Base-by-base conservation (phyloP, 495 filamentous ascomycete species). In the Ramalina peruviana region DNA sequence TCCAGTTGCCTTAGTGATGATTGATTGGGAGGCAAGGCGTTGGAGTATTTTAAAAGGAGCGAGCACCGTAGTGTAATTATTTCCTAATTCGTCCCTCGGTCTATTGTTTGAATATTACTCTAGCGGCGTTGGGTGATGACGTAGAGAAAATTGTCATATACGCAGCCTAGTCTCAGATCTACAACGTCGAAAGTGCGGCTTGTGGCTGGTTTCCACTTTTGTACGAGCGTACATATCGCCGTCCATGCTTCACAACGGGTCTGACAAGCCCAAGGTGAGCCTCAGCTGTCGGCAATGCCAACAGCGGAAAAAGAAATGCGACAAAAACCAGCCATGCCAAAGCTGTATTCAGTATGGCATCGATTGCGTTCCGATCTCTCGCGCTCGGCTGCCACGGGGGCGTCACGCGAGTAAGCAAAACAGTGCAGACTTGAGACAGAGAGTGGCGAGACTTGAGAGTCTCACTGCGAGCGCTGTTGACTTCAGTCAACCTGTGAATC, bases 201-300 rank as follows among this genome's bases (percentile, higher is more conserved):
- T 20, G 2, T 20, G 19, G 19, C 19, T 20, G 19, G 19, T 20
- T 30, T 10, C 27, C 27, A 6, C 27, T 30, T 30, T 30, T 10
- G 5, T 30, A 6, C 3, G 5, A 30, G 5, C 27, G 27, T 30
- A 2, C 27, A 7, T 11, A 33, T 33, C 9, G 12, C 12, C 30
- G 30, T 7, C 12, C 7, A 33, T 33, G 30, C 30, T 33, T 33
- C 30, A 33, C 30, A 33, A 33, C 30, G 9, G 30, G 7, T 38
- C 37, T 38, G 46, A 49, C 20, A 49, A 49, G 40, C 36, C 21
- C 36, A 52, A 52, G 27, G 49, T 43, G 21, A 38, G 20, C 9
- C 33, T 52, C 15, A 52, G 41, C 33, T 52, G 50, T 26, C 19
- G 40, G 43, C 41, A 46, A 40, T 52, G 50, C 36, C 50, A 37